Percentiles rank a stretch among this genome's conserved stretches.
phyloP scores from a whole-genome alignment of 1,284 basidiomycete species.

The Termitomyces sp. region DNA sequence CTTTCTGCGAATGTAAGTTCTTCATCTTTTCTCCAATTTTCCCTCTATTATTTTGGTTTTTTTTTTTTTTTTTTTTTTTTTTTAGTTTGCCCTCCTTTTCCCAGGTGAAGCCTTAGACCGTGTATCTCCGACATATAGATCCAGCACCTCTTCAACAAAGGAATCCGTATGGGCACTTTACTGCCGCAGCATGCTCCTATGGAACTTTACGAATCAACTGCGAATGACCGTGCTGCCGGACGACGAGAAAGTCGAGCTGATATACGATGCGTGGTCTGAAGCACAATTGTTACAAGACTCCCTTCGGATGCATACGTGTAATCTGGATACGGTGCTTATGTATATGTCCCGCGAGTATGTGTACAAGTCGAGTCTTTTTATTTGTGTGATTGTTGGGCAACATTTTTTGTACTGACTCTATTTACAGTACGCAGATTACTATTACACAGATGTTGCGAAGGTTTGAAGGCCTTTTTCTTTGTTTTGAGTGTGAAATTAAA shows the following conservation, averaged over 20 bases:
- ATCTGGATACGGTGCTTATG: conserved; percentile 57
- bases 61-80: too few relatives aligned
- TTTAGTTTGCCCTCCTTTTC: conserved; percentile 36
- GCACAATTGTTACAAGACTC: conserved; percentile 59
- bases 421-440: conserved; percentile 56
- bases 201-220: conserved; percentile 60
- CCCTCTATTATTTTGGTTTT: too few relatives aligned
- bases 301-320: conserved; percentile 62
- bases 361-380: conserved; percentile 55
- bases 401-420: conserved; percentile 11
- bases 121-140: conserved; percentile 33
- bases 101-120: conserved; percentile 56
- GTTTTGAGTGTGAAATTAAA: conserved; percentile 20
- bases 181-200: conserved; percentile 72
- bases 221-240: conserved; percentile 35
- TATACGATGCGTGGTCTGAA: conserved; percentile 57
- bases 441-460: conserved; percentile 62
- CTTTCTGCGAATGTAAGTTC: too few relatives aligned
- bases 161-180: conserved; percentile 76
- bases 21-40: too few relatives aligned
- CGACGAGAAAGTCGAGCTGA: conserved; percentile 52
- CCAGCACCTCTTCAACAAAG: conserved; percentile 47
- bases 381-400: background rate
- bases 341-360: conserved; percentile 69
- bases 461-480: conserved; percentile 37